phyloP scores from a whole-genome alignment of 768 basidiomycete genomes.

The Lactarius deliciosus region DNA sequence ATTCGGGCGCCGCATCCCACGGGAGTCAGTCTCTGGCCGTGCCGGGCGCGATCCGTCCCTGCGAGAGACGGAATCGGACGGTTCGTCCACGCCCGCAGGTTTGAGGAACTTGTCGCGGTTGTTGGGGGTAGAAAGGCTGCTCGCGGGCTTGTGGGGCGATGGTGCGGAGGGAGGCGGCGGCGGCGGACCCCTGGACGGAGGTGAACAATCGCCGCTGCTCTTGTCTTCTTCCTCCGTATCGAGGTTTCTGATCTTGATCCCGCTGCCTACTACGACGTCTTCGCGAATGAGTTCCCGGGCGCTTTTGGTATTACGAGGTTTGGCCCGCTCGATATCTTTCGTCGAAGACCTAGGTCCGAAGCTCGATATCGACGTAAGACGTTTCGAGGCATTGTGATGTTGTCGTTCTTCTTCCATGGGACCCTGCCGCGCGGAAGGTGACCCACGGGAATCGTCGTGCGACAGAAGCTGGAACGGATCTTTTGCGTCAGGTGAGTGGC shows the following conservation, averaged over 20 bases:
- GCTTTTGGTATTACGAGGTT: slow-evolving; percentile 18
- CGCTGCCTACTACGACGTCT: slow-evolving; percentile 4
- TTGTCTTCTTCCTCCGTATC: slow-evolving; percentile 6
- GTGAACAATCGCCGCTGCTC: slow-evolving; percentile 4
- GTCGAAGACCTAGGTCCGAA: slow-evolving; percentile 14
- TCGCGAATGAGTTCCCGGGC: slow-evolving; percentile 23
- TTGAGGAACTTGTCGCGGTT: slow-evolving; percentile 15
- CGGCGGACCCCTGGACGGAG: neutral
- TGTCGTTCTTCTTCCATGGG: slow-evolving; percentile 1
- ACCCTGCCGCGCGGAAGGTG: slow-evolving; percentile 15
- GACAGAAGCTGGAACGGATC: slow-evolving; percentile 18
- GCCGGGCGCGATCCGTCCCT: slow-evolving; percentile 16
- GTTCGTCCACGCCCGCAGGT: slow-evolving; percentile 23
- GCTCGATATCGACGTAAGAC: slow-evolving; percentile 26
- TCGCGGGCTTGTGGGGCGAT: neutral
- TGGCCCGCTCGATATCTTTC: slow-evolving; percentile 8
- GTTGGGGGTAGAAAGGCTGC: neutral
- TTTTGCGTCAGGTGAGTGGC: slow-evolving; percentile 17
- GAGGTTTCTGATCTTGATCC: slow-evolving; percentile 4
- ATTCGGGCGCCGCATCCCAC: slow-evolving; percentile 15
- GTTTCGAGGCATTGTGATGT: slow-evolving; percentile 17
- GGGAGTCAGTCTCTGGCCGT: neutral
- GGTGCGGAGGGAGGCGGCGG: slow-evolving; percentile 2
- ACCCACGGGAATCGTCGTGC: slow-evolving; percentile 21
- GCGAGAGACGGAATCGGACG: slow-evolving; percentile 15